Evolutionary conservation across 2,329 filamentous ascomycete species (phyloP).

Genomic region (Ceratocystis harringtonii): DNA sequence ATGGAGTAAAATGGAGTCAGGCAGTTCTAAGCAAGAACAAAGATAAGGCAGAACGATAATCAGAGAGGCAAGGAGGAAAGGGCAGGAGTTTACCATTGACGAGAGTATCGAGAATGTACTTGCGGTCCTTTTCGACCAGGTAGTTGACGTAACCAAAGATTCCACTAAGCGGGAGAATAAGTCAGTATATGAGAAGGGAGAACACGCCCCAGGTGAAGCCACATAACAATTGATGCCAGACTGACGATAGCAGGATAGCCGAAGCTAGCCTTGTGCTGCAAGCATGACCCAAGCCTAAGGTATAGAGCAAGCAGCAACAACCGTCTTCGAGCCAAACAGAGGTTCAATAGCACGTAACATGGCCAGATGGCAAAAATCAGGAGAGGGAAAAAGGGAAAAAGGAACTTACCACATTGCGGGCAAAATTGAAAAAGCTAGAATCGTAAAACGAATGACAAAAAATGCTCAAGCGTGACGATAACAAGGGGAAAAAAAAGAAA

Average conservation of each 20-base stretch:
- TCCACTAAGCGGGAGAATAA: slow-evolving; percentile 41
- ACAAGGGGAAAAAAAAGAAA: slow-evolving; percentile 1
- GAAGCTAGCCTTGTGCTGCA: not conserved
- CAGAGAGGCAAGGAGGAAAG: slow-evolving; percentile 14
- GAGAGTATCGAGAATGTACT: slow-evolving; percentile 87
- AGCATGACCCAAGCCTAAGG: not conserved
- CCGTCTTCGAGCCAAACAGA: not conserved
- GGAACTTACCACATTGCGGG: slow-evolving; percentile 17
- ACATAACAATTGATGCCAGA: not conserved
- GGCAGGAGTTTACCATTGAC: slow-evolving; percentile 62
- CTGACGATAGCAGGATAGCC: not conserved
- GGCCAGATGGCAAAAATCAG: not conserved
- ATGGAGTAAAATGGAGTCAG: not conserved
- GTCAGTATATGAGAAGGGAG: slow-evolving; percentile 13
- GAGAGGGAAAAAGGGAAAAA: slow-evolving; percentile 10
- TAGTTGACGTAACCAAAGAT: slow-evolving; percentile 99
- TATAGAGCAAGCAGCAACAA: not conserved
- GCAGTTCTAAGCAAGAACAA: no score
- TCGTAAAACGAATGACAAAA: slow-evolving; percentile 15
- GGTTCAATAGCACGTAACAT: not conserved
- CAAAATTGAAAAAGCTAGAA: slow-evolving; percentile 15
- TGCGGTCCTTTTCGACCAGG: slow-evolving; percentile 95
- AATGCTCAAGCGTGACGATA: slow-evolving; percentile 2
- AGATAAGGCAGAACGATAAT: no score
- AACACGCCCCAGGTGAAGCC: slow-evolving; percentile 1